Percentiles rank a stretch among this genome's conserved stretches.
Evolutionary conservation across 768 basidiomycete species (phyloP).

Genomic region (Hericium erinaceus): DNA sequence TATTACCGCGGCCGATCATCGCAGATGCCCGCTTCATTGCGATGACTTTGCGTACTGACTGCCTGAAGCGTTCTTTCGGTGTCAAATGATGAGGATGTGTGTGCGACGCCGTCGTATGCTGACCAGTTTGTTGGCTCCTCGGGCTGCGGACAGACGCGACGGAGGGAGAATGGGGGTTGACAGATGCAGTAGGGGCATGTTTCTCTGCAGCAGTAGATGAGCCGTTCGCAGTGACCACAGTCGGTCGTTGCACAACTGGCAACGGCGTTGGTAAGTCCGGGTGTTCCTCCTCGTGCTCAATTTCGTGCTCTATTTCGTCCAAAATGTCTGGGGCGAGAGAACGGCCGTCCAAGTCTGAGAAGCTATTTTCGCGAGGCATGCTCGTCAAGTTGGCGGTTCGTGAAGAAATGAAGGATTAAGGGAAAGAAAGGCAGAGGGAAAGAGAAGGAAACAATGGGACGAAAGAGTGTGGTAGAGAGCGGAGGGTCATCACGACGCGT

Average conservation of each 20-base stretch:
- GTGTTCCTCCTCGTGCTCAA: background rate
- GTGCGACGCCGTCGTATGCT: background rate
- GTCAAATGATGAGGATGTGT: constrained; percentile 7
- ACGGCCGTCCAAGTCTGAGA: constrained; percentile 1
- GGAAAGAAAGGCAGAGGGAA: background rate
- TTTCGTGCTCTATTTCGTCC: background rate
- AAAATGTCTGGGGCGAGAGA: constrained; percentile 2
- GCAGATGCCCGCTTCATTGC: constrained; percentile 46
- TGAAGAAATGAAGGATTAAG: background rate
- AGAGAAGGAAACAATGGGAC: background rate
- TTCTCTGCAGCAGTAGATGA: background rate
- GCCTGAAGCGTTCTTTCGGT: constrained; percentile 44
- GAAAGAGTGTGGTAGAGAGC: background rate
- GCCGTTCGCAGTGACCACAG: background rate
- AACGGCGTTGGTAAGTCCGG: background rate
- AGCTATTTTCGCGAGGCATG: constrained; percentile 8
- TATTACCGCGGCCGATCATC: constrained; percentile 24
- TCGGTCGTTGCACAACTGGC: background rate
- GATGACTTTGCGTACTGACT: constrained; percentile 53
- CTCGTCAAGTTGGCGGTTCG: no score
- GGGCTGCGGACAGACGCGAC: background rate
- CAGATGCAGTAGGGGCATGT: background rate
- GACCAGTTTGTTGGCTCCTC: background rate
- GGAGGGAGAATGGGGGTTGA: background rate
- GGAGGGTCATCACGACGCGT: background rate